These are phyloP conservation scores for Melampsora americana DNA, from an alignment of 1,284 basidiomycete genomes.

Conservation along the genomic window DNA sequence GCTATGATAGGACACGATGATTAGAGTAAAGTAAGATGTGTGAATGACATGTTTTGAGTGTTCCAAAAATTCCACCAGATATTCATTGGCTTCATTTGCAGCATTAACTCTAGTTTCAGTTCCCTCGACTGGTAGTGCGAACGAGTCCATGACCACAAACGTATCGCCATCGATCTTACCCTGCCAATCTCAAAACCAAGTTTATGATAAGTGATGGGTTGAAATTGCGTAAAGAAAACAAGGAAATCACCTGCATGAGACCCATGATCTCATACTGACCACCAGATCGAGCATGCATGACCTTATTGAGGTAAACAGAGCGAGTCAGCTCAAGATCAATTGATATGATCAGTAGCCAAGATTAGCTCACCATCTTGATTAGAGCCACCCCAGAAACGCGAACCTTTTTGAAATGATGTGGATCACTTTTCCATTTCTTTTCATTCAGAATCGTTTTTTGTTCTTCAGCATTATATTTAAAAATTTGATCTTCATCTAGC, in stretches of 20 bases:
- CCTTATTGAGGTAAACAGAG: constrained; percentile 59
- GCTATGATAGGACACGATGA: not conserved
- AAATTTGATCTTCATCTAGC: constrained; percentile 50
- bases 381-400: constrained; percentile 91
- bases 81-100: constrained; percentile 91
- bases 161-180: constrained; percentile 84
- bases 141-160: constrained; percentile 90
- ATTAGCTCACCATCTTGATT: constrained; percentile 83
- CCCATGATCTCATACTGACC: constrained; percentile 99
- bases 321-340: constrained; percentile 3
- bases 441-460: constrained; percentile 69
- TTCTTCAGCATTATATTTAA: constrained; percentile 66
- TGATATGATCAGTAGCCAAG: not conserved
- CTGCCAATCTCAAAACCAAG: constrained; percentile 54
- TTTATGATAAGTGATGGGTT: not conserved
- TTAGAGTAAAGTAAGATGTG: constrained; percentile 46
- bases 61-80: constrained; percentile 91
- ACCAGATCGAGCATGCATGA: constrained; percentile 94
- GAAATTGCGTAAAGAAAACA: not conserved
- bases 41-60: constrained; percentile 67
- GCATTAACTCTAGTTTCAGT: constrained; percentile 98
- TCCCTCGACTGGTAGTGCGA: constrained; percentile 95
- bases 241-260: constrained; percentile 64
- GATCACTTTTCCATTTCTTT: constrained; percentile 81
- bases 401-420: constrained; percentile 88